phyloP scores from a whole-genome alignment of 176 grass and related monocot genomes.

The Lolium multiflorum region DNA sequence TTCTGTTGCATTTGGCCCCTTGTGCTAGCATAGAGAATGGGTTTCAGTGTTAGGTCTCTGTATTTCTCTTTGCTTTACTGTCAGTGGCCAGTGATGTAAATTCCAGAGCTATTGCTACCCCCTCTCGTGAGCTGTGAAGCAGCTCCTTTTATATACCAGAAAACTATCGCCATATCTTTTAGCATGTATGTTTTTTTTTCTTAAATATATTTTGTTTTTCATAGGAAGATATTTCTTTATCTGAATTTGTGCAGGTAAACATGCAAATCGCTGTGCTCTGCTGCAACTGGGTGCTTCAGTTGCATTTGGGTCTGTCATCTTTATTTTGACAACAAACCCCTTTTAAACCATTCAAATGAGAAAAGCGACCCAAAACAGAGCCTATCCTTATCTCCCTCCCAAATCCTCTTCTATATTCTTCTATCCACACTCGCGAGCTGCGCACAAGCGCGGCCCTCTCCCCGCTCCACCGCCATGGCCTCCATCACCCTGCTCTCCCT shows the following conservation, averaged over 20 bases:
- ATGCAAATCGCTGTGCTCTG: background rate
- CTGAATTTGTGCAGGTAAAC: background rate
- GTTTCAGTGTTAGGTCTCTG: background rate
- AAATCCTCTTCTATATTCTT: conserved; percentile 27
- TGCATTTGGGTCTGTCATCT: background rate
- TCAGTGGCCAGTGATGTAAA: background rate
- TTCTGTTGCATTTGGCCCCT: background rate
- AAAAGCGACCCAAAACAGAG: background rate
- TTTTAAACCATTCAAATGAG: background rate
- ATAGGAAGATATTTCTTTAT: background rate
- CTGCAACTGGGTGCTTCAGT: background rate
- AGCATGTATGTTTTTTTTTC: background rate
- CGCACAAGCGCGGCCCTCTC: conserved; percentile 17
- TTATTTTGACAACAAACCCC: background rate
- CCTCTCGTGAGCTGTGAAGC: background rate
- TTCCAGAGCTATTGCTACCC: background rate
- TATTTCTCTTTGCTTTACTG: conserved; percentile 1
- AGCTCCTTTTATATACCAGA: background rate
- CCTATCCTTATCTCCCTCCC: conserved; percentile 32
- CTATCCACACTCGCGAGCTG: conserved; percentile 41
- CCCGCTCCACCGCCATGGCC: conserved; percentile 53
- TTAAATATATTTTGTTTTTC: background rate
- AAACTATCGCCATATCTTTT: background rate
- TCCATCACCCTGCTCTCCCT: conserved; percentile 55
- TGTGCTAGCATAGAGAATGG: background rate